Evolutionary conservation across 208 protist genomes (phyloP), one percentile per base, ranked within the genome.

Genomic region (Wallacemonas rigidus): DNA sequence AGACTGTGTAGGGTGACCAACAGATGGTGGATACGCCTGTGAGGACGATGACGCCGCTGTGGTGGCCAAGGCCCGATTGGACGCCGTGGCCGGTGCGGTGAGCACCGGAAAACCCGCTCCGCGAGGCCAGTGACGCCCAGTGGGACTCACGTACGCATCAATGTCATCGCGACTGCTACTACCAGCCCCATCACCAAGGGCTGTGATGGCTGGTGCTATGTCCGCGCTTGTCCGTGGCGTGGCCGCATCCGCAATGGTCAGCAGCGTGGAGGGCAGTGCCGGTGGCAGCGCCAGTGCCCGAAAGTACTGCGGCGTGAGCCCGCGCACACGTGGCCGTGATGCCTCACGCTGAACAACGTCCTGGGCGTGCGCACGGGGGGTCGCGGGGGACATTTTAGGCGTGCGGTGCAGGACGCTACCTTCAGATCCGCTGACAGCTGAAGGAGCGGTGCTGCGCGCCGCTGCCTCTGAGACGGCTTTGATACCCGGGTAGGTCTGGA

Each of bases 301-400:
- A 68, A 93, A 93, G 77, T 93, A 93, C 38, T 89, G 88, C 8
- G 88, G 81, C 12, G 85, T 84, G 70, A 83, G 76, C 4, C n/a
- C 53, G 9, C 36, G 17, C 57, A 17, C 38, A 26, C 5, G n/a
- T 14, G 47, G 6, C n/a, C 54, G 54, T 4, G 69, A 56, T 8
- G 5, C 38, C 7, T 38, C 38, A 38, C 57, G 38, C 39, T n/a
- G 7, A 9, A 63, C 39, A 7, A 63, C 57, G 8, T 5, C 57
- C 9, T 63, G 36, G 6, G 39, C 8, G 60, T 26, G 26, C 26
- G 26, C 26, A 26, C 26, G 26, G 26, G 26, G 26, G 26, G 26
- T 26, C 26, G 0, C 26, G 26, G 26, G 26, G 26, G 26, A 26
- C 26, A 26, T 26, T 26, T 26, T 26, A 26, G 26, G 26, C 26